Conservation (phyloP, 495 filamentous ascomycete genomes). For the Hypoxylon intermedium region DNA sequence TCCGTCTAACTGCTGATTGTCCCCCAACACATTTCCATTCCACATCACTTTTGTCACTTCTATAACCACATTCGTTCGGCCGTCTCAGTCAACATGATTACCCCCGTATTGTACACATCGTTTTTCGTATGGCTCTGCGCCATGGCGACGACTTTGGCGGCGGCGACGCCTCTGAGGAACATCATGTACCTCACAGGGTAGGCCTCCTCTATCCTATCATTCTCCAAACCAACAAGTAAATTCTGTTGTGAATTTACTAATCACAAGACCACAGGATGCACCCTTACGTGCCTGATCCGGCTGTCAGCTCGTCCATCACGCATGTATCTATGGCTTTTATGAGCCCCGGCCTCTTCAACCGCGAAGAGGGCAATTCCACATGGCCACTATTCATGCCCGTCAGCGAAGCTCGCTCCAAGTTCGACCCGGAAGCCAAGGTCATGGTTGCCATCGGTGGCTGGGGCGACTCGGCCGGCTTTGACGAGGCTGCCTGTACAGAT, state of each 20-base stretch:
- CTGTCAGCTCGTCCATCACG: slow-evolving; percentile 58
- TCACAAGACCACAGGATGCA: slow-evolving; percentile 55
- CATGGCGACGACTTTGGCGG: slow-evolving; percentile 20
- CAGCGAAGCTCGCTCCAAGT: slow-evolving; percentile 62
- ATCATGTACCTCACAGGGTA: slow-evolving; percentile 69
- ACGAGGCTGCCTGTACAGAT: slow-evolving; percentile 61
- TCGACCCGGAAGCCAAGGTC: slow-evolving; percentile 64
- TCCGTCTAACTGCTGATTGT: no score
- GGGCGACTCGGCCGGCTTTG: slow-evolving; percentile 72
- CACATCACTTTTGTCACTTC: not conserved
- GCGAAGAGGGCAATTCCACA: slow-evolving; percentile 49
- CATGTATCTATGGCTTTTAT: slow-evolving; percentile 77
- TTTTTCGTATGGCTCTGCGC: slow-evolving; percentile 17
- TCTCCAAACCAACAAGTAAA: not conserved
- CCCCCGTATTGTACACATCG: not conserved
- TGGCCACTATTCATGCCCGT: slow-evolving; percentile 69
- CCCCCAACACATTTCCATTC: no score
- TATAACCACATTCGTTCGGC: not conserved
- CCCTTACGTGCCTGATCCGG: slow-evolving; percentile 54
- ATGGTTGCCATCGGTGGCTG: slow-evolving; percentile 78
- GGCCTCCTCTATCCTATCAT: slow-evolving; percentile 2
- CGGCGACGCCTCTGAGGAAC: slow-evolving; percentile 46
- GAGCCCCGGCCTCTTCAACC: slow-evolving; percentile 65
- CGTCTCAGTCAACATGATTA: slow-evolving; percentile 6
- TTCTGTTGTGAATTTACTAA: slow-evolving; percentile 2